Base-by-base conservation (phyloP, 768 basidiomycete species). In the Crassisporium funariophilum region DNA sequence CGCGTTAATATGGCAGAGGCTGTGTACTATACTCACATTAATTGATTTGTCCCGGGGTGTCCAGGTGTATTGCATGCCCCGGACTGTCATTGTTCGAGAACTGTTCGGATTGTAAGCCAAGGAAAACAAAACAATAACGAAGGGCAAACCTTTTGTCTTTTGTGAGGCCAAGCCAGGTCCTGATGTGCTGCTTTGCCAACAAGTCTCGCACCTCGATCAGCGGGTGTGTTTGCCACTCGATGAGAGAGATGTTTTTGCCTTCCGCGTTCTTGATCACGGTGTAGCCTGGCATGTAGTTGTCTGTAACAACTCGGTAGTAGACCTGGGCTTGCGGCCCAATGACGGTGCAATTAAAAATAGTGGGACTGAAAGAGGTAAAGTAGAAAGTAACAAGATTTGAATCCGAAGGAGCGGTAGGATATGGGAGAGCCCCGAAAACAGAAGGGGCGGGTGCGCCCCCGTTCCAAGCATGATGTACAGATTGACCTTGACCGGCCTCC, bases 401-500 rank as follows among this genome's bases (percentile, higher is more conserved):
- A 17, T 66, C 25, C 5, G 67, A 57, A 17, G 67, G 49, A 22
- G 68, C 46, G 17, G 64, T 43, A 0, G 79, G 74, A 54, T 79
- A 82, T 21, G 84, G 84, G 15, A 86, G 77, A 0, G 82, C 83
- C 4, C 84, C 84, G 55, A 78, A 81, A 47, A 84, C 64, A 37
- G 84, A 84, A 37, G 82, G 78, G 4, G 70, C 57, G 8, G 67
- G 57, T 19, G 25, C 24, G 16, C 47, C 44, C 31, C 50, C 48
- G 15, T 57, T 53, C 60, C 56, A 60, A 3, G 52, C 51, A 7
- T 55, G 43, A 25, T 42, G 42, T 15, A 50, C 43, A 17, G 65
- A 66, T 19, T 50, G 55, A 6, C 59, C 58, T 37, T 65, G 59
- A 19, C 58, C 62, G 33, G 52, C 48, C 25, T 66, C 61, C 20